Conservation (phyloP, 78 protist species). For the Speleostelium caveatum region DNA sequence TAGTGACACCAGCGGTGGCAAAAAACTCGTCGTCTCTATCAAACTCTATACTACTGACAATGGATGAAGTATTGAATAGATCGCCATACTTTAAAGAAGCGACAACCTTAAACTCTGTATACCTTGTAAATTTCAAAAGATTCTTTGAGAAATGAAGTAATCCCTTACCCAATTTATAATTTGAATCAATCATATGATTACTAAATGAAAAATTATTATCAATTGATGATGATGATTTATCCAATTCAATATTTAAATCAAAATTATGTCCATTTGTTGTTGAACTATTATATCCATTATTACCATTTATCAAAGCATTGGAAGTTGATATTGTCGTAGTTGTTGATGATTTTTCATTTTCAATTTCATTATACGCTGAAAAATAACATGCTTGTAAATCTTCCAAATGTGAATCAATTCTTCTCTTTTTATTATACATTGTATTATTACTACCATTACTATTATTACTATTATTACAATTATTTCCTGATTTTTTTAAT, state of each 20-base stretch:
- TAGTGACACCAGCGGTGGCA: conserved; percentile 89
- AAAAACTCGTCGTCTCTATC: conserved; percentile 84
- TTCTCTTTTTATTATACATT: conserved; percentile 32
- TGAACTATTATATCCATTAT: too few species aligned
- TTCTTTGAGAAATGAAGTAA: conserved; percentile 55
- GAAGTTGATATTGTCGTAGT: neutral
- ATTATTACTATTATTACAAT: neutral
- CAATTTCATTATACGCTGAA: conserved; percentile 35
- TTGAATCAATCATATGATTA: too few species aligned
- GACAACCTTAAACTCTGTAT: conserved; percentile 43
- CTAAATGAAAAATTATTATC: too few species aligned
- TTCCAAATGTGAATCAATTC: conserved; percentile 70
- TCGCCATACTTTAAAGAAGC: conserved; percentile 78
- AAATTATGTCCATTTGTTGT: too few species aligned
- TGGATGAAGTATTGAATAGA: conserved; percentile 62
- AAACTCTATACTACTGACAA: conserved; percentile 85
- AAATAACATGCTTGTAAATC: conserved; percentile 78
- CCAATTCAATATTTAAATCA: neutral
- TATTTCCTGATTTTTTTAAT: too few species aligned
- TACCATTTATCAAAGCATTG: neutral
- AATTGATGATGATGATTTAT: too few species aligned
- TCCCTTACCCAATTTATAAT: conserved; percentile 62
- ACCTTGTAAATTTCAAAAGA: conserved; percentile 71
- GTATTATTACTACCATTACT: neutral
- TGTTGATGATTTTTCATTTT: neutral